These are phyloP conservation scores for Glycine tomentella DNA, from an alignment of 306 rosid species.

Conservation along the genomic window DNA sequence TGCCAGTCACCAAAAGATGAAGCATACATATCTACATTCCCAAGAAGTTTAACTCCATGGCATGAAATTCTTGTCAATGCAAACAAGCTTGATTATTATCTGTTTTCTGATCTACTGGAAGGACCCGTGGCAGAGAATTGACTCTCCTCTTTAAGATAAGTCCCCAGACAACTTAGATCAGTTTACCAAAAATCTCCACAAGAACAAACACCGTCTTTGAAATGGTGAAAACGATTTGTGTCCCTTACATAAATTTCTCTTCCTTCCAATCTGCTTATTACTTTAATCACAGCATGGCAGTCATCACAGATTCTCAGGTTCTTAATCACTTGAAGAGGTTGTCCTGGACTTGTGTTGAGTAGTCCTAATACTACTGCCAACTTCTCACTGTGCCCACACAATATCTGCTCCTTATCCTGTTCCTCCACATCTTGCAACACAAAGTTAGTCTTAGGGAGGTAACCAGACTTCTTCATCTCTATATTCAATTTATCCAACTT, in stretches of 20 bases:
- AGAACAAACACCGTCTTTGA: slow-evolving; percentile 76
- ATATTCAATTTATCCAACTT: slow-evolving; percentile 61
- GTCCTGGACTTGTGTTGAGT: slow-evolving; percentile 70
- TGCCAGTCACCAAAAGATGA: slow-evolving; percentile 20
- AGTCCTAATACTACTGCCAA: slow-evolving; percentile 75
- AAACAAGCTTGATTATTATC: slow-evolving; percentile 25
- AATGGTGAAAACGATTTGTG: slow-evolving; percentile 79
- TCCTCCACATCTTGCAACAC: slow-evolving; percentile 85
- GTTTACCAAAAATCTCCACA: slow-evolving; percentile 76
- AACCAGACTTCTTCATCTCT: slow-evolving; percentile 75
- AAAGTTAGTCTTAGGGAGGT: slow-evolving; percentile 55
- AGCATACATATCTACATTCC: slow-evolving; percentile 8
- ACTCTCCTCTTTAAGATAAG: slow-evolving; percentile 16
- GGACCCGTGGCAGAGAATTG: slow-evolving; percentile 36
- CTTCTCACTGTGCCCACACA: slow-evolving; percentile 85
- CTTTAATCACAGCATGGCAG: slow-evolving; percentile 63
- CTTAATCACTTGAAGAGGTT: slow-evolving; percentile 71
- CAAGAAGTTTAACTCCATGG: slow-evolving; percentile 27
- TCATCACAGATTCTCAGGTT: slow-evolving; percentile 70
- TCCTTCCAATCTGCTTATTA: slow-evolving; percentile 61
- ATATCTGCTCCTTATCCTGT: slow-evolving; percentile 78
- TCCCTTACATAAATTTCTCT: slow-evolving; percentile 71
- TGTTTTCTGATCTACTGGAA: slow-evolving; percentile 8
- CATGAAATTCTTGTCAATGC: slow-evolving; percentile 27
- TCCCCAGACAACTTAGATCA: background rate